Conservation (phyloP, 257 asterid species). For the Leptodermis oblonga region DNA sequence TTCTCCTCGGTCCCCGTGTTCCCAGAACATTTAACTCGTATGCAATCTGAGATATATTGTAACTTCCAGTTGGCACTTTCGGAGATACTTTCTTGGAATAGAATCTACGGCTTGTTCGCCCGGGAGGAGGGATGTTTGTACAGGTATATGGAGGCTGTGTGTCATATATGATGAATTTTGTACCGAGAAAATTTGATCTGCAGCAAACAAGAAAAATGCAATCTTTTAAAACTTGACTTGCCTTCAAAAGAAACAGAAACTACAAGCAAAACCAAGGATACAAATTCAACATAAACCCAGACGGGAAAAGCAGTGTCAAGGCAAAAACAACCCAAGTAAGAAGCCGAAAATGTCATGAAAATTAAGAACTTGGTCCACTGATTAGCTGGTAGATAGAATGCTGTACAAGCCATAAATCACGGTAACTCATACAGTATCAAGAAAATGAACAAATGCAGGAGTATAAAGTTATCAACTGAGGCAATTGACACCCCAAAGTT, state of each 20-base stretch:
- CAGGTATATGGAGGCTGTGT: slow-evolving; percentile 66
- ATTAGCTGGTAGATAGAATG: not conserved
- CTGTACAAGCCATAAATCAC: not conserved
- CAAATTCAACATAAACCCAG: not conserved
- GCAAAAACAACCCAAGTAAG: not conserved
- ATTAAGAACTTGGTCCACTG: not conserved
- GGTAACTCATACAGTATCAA: not conserved
- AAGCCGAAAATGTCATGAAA: not conserved
- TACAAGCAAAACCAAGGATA: not conserved
- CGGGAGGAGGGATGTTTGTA: slow-evolving; percentile 54
- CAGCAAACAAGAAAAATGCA: slow-evolving; percentile 7
- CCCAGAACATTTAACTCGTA: slow-evolving; percentile 93
- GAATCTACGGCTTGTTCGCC: slow-evolving; percentile 75
- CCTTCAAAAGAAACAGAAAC: not conserved
- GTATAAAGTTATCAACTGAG: not conserved
- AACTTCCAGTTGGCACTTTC: slow-evolving; percentile 81
- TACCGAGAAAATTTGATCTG: slow-evolving; percentile 95
- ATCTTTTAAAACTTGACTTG: not conserved
- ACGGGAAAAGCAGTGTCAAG: not conserved
- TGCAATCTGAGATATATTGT: slow-evolving; percentile 71
- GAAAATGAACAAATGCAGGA: not conserved
- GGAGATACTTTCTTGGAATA: slow-evolving; percentile 81
- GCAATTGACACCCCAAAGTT: not conserved
- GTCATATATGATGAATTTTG: slow-evolving; percentile 89
- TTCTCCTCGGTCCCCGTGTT: slow-evolving; percentile 86